Conservation (phyloP, 148 eudicot genomes). For the Diospyros kaki region DNA sequence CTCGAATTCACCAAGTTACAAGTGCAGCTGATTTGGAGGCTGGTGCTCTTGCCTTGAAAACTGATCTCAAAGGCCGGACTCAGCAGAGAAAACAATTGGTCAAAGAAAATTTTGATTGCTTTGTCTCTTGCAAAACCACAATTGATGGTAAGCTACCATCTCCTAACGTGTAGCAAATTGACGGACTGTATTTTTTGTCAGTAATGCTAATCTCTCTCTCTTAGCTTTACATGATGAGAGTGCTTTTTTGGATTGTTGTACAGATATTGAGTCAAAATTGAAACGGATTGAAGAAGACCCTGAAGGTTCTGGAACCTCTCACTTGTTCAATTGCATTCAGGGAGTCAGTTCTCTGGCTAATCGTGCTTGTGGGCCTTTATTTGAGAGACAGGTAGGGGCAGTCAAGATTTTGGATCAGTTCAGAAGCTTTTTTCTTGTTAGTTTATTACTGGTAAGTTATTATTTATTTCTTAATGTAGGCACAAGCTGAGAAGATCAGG, state of each 20-base stretch:
- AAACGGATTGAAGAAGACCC: conserved; percentile 96
- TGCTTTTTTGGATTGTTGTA: neutral
- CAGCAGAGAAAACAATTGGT: conserved; percentile 89
- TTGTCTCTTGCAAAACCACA: conserved; percentile 96
- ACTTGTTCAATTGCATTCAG: conserved; percentile 72
- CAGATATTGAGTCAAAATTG: conserved; percentile 94
- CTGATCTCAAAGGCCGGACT: conserved; percentile 87
- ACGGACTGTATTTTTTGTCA: neutral
- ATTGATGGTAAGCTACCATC: conserved; percentile 66
- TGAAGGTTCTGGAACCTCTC: conserved; percentile 94
- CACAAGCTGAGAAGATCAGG: conserved; percentile 97
- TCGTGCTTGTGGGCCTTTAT: conserved; percentile 87
- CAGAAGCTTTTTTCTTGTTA: conserved; percentile 2
- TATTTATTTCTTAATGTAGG: conserved; percentile 41
- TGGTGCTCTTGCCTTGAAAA: conserved; percentile 81
- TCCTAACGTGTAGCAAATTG: neutral
- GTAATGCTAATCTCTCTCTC: no score
- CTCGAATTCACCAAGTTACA: conserved; percentile 88
- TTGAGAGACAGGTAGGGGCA: conserved; percentile 93
- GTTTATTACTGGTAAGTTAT: conserved; percentile 5
- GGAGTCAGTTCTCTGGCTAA: conserved; percentile 76
- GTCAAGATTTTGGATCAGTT: conserved; percentile 8
- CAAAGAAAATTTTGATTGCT: conserved; percentile 97
- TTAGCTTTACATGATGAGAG: no score
- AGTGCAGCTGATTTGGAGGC: conserved; percentile 87